Base-by-base conservation (phyloP, 202 grass and related monocot genomes). In the Schoenoplectus triqueter region DNA sequence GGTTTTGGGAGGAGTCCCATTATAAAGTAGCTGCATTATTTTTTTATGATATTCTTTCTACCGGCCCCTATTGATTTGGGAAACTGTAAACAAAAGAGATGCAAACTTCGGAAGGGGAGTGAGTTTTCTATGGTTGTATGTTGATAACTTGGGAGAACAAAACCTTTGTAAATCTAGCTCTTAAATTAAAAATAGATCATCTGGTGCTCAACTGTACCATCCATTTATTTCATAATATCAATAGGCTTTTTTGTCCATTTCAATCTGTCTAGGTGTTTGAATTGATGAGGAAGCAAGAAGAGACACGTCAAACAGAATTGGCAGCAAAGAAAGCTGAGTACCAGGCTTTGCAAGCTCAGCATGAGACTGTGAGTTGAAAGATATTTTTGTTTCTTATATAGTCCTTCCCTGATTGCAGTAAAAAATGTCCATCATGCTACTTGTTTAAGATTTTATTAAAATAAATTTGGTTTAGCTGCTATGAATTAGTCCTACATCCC, bases 201-300 rank as follows among this genome's bases (percentile, higher is more conserved):
- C 4, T 22, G 11, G 17, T 73, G 69, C 17, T 50, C 2, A 21
- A 56, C 31, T 40, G 2, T 40, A 56, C 50, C 50, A 7, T 76
- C 39, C 51, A 76, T 52, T 39, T 20, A 39, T 40, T 15, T 40
- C 10, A n/a, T 39, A 41, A 31, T 3, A 31, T 31, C 31, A 3
- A n/a, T 61, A 9, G 13, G 44, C 14, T 72, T 51, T 77, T 40
- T 57, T 77, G 86, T 69, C 70, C 52, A n/a, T n/a, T 46, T 78
- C 65, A 57, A 54, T 78, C 15, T 76, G 55, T 82, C 74, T 86
- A 98, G 92, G 44, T 89, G 44, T 98, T 98, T 81, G 95, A 93
- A 63, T 39, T 90, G 45, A 61, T 92, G 82, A 93, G 67, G 81
- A 92, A 93, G 85, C 65, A 63, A 91, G 91, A 98, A 88, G 91